Evolutionary conservation across 2,329 filamentous ascomycete species (phyloP), one percentile per base, ranked within the genome.

Genomic region (Achaetomium macrosporum): DNA sequence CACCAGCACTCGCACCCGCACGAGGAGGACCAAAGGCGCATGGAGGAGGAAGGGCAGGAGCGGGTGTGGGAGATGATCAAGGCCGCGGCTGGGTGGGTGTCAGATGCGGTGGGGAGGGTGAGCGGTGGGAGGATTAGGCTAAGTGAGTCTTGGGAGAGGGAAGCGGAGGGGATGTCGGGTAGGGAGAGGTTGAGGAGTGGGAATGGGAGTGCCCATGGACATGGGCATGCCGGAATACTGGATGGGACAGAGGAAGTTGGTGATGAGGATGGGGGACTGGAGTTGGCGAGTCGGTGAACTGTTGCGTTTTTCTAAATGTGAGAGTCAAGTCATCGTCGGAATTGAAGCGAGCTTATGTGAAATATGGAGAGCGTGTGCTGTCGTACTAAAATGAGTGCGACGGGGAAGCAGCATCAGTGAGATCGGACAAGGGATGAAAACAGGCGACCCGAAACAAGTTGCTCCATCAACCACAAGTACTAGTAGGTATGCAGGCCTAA

Each of bases 1-100:
- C 84, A 89, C 62, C 82, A 81, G 4, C 78, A 80, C 54, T 77
- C 82, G 31, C 84, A 88, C 62, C 82, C 81, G 5, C 78, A 79
- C 55, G 42, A 35, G n/a, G 35, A 31, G 5, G 42, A 35, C 3
- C 20, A 29, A 16, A 5, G 47, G 31, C 20, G 41, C 42, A 69
- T 73, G 25, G 68, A 81, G 50, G 69, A 75, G 33, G 78, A 82
- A 54, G 72, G 75, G 4, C 81, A 89, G 64, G 86, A 88, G 63
- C 74, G 74, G 58, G 66, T 90, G 1, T 90, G 86, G 85, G 71
- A 66, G 6, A 57, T 78, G 7, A 73, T 88, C 39, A 74, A 72
- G 50, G 69, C 66, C 12, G 71, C 75, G 0, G 81, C 76, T 0
- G 71, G 68, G 5, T 88, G 84, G 83, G 68, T 87, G 13, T 77